Conservation (phyloP, 1,284 basidiomycete genomes). For the Sphagnurus paluster region DNA sequence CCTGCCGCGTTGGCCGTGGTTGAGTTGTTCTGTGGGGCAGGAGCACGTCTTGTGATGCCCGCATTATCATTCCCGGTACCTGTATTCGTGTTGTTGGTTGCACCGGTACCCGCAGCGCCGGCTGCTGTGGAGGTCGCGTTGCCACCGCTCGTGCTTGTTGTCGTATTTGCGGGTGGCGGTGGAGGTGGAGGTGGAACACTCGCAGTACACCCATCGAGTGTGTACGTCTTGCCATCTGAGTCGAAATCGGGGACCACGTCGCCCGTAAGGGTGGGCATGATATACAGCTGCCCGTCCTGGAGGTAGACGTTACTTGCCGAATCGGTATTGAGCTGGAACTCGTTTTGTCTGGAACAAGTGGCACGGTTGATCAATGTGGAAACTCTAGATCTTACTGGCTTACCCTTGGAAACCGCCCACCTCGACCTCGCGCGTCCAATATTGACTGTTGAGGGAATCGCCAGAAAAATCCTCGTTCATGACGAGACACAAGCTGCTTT, state of each 20-base stretch:
- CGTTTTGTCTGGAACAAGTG: constrained; percentile 74
- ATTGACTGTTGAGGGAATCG: constrained; percentile 33
- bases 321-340: constrained; percentile 82
- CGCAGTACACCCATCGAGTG: constrained; percentile 30
- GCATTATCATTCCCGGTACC: constrained; percentile 33
- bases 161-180: neutral
- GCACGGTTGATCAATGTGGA: too few relatives aligned
- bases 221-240: constrained; percentile 31
- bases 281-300: constrained; percentile 69
- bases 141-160: neutral
- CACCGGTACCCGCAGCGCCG: too few relatives aligned
- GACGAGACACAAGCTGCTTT: constrained; percentile 58
- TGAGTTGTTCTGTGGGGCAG: neutral
- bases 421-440: constrained; percentile 66
- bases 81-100: constrained; percentile 1
- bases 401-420: constrained; percentile 77
- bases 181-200: constrained; percentile 24
- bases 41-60: constrained; percentile 9
- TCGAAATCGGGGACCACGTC: constrained; percentile 49
- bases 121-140: too few relatives aligned
- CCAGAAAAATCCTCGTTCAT: constrained; percentile 69
- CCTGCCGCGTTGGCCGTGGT: constrained; percentile 1
- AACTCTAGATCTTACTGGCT: too few relatives aligned
- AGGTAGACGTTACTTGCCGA: constrained; percentile 72
- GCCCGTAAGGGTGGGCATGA: constrained; percentile 77